Evolutionary conservation across 2,329 filamentous ascomycete genomes (phyloP).

Genomic region (Pseudogymnoascus sp.): DNA sequence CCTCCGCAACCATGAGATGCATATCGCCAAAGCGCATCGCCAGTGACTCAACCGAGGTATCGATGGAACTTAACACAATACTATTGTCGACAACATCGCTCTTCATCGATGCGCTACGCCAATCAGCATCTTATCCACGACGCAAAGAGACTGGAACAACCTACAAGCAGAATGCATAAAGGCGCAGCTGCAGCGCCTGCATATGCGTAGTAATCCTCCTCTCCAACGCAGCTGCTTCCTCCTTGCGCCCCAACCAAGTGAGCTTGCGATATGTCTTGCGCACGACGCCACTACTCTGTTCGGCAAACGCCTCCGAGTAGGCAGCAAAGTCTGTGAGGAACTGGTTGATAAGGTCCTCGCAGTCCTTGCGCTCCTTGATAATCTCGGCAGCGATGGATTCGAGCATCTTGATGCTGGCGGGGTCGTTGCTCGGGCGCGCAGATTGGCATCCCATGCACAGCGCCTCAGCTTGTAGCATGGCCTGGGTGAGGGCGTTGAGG

Average conservation of each 20-base stretch:
- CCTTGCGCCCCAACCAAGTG: neutral
- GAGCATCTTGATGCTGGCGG: neutral
- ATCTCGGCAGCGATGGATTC: neutral
- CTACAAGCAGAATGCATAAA: slow-evolving; percentile 2
- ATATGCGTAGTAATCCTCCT: neutral
- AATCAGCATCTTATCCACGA: neutral
- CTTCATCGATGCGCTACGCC: neutral
- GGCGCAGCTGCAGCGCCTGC: neutral
- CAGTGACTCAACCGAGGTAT: neutral
- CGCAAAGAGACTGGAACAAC: neutral
- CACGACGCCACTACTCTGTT: neutral
- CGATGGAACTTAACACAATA: neutral
- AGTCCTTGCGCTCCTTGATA: neutral
- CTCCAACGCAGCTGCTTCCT: neutral
- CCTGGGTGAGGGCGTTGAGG: neutral
- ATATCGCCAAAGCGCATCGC: slow-evolving; percentile 2
- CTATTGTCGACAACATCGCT: neutral
- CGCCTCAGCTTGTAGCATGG: neutral
- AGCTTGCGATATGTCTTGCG: neutral
- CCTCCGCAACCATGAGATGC: neutral
- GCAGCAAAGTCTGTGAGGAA: neutral
- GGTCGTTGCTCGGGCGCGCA: neutral
- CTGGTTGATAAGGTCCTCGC: neutral
- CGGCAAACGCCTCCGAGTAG: neutral
- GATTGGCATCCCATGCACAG: neutral